phyloP scores from a whole-genome alignment of 2,329 filamentous ascomycete genomes.

The Trichoderma semiorbis region DNA sequence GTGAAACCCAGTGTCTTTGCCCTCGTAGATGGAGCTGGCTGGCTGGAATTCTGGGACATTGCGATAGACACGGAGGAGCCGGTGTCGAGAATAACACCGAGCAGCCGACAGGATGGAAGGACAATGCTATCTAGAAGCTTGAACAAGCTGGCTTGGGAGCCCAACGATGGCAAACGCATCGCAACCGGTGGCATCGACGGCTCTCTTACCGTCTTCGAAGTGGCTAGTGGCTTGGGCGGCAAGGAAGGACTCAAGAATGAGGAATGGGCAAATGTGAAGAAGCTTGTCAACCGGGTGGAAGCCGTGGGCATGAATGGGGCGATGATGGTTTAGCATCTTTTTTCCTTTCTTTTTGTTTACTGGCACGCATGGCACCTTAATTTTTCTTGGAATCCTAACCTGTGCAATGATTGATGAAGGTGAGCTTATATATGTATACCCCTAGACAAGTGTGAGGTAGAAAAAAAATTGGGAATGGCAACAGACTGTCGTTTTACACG shows the following conservation, averaged over 20 bases:
- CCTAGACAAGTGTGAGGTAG: slow-evolving; percentile 7
- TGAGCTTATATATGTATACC: slow-evolving; percentile 18
- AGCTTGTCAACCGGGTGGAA: slow-evolving; percentile 75
- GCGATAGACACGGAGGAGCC: slow-evolving; percentile 91
- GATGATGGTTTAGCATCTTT: slow-evolving; percentile 35
- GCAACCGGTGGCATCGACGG: slow-evolving; percentile 92
- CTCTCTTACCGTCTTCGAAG: slow-evolving; percentile 87
- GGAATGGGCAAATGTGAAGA: slow-evolving; percentile 93
- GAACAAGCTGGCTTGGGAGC: slow-evolving; percentile 94
- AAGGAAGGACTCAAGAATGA: slow-evolving; percentile 78
- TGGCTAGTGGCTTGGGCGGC: slow-evolving; percentile 77
- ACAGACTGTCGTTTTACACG: neutral
- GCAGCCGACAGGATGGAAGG: slow-evolving; percentile 59
- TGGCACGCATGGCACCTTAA: slow-evolving; percentile 9
- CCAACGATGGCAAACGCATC: slow-evolving; percentile 77
- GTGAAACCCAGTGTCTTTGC: slow-evolving; percentile 92
- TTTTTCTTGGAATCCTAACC: slow-evolving; percentile 2
- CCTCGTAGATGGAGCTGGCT: slow-evolving; percentile 87
- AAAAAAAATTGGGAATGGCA: neutral
- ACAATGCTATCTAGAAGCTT: slow-evolving; percentile 77
- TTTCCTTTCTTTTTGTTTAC: slow-evolving; percentile 3
- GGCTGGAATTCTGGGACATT: slow-evolving; percentile 92
- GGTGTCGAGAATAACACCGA: slow-evolving; percentile 74
- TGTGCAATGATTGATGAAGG: slow-evolving; percentile 10
- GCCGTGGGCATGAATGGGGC: slow-evolving; percentile 51